Evolutionary conservation across 106 monocot species (phyloP), one percentile per base, ranked within the genome.

Genomic region (Dioscorea alata): DNA sequence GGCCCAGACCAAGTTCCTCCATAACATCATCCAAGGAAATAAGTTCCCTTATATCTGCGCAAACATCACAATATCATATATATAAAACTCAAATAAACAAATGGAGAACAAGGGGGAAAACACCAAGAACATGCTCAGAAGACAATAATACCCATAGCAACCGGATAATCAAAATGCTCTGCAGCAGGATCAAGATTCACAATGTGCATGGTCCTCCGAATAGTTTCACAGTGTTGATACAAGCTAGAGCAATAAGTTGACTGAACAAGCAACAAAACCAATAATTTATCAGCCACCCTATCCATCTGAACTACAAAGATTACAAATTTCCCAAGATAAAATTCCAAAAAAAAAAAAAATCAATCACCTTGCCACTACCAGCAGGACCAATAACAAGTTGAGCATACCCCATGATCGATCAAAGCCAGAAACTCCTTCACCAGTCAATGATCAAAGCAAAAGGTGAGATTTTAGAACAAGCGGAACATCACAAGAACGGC

Each of bases 131-230:
- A 42, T 42, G 42, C 42, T 42, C 42, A 42, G 42, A 42, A 12
- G 48, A 28, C 13, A 23, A 23, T 13, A 50, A 25, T 80, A 97
- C 96, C 92, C 68, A 83, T 82, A 12, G 88, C 73, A 5, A 89
- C 92, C 34, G 92, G 96, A 66, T 92, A 97, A 76, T 86, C 63
- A 48, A 97, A 97, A 52, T 69, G 70, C 66, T 92, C 97, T 8
- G 89, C 89, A 48, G 96, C 97, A n/a, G 97, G 97, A 54, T 97
- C 97, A 12, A 97, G 80, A 64, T 97, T 97, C 68, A 97, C 87
- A 25, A 97, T 73, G 78, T 92, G 84, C 19, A 92, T 74, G 18
- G 75, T 85, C 68, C 97, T 84, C 61, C 84, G 33, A 33, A 76
- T 20, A 56, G 92, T 78, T 66, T 87, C 74, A 14, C 92, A 97